Evolutionary conservation across 331 rosid genomes (phyloP).

Genomic region (Pyrus hybrid): DNA sequence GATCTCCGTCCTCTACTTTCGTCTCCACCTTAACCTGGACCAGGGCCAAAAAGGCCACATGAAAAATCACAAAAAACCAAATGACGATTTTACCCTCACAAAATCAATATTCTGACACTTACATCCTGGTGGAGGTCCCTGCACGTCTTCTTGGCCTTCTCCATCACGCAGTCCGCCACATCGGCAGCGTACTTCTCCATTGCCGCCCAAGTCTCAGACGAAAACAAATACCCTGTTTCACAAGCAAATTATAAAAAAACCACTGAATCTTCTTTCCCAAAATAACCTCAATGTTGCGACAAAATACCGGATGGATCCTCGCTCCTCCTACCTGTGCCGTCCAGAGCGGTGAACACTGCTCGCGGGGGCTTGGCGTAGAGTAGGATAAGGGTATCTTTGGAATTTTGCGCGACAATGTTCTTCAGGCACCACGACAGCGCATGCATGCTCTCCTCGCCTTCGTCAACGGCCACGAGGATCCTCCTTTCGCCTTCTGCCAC

Average conservation of each 20-base stretch:
- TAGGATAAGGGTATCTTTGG: constrained; percentile 58
- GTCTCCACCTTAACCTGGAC: constrained; percentile 50
- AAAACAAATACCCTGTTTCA: constrained; percentile 53
- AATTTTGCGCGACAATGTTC: constrained; percentile 40
- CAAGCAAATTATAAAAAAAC: neutral
- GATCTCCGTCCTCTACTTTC: constrained; percentile 56
- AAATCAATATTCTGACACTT: neutral
- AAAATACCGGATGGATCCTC: neutral
- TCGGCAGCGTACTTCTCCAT: constrained; percentile 44
- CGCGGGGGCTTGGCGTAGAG: constrained; percentile 61
- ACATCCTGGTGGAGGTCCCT: constrained; percentile 37
- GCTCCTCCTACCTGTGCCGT: constrained; percentile 55
- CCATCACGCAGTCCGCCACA: constrained; percentile 45
- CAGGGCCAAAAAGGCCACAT: neutral
- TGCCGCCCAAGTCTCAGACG: constrained; percentile 43
- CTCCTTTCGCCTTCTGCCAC: constrained; percentile 34
- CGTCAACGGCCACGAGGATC: constrained; percentile 84
- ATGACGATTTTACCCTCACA: neutral
- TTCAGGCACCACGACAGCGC: constrained; percentile 83
- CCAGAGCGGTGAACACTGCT: constrained; percentile 35
- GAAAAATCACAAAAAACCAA: neutral
- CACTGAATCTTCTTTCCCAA: neutral
- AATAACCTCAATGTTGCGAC: neutral
- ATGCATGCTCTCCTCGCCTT: constrained; percentile 72
- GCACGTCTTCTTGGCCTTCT: constrained; percentile 61